phyloP scores from a whole-genome alignment of 306 rosid species.

The Boehmeria nivea region DNA sequence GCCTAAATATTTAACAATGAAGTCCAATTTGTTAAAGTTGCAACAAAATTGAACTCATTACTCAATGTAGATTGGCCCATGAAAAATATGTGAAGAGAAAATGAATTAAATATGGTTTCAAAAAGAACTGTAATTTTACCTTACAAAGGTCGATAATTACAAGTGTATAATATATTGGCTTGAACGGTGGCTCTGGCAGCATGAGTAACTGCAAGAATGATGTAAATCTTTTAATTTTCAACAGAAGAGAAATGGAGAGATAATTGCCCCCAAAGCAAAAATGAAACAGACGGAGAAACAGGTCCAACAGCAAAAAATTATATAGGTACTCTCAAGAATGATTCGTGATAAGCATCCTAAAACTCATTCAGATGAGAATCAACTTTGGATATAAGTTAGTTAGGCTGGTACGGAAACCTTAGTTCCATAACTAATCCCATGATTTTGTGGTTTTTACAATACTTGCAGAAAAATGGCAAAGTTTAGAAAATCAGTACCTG shows the following conservation, averaged over 20 bases:
- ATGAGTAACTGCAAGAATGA: constrained; percentile 68
- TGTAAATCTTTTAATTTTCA: constrained; percentile 4
- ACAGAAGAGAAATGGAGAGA: not conserved
- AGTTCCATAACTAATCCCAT: no score
- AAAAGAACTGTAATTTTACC: no score
- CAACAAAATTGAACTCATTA: not conserved
- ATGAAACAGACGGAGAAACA: no score
- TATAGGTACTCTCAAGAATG: not conserved
- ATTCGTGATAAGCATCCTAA: not conserved
- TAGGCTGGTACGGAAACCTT: no score
- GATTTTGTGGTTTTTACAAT: no score
- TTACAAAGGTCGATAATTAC: constrained; percentile 95
- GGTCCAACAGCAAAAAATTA: not conserved
- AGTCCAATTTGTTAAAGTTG: constrained; percentile 24
- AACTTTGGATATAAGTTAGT: not conserved
- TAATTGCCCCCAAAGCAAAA: no score
- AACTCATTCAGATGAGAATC: not conserved
- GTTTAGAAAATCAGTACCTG: constrained; percentile 48
- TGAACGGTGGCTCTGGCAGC: constrained; percentile 97
- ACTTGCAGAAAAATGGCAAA: not conserved
- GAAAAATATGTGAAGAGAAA: constrained; percentile 10
- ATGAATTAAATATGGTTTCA: constrained; percentile 5
- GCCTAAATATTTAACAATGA: constrained; percentile 49
- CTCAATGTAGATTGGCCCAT: constrained; percentile 8
- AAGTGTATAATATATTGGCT: constrained; percentile 81